A percentile compares a stretch with the other conserved stretches of the same genome.
Evolutionary conservation across 768 basidiomycete genomes (phyloP).

Genomic region (Collybia mongolica): DNA sequence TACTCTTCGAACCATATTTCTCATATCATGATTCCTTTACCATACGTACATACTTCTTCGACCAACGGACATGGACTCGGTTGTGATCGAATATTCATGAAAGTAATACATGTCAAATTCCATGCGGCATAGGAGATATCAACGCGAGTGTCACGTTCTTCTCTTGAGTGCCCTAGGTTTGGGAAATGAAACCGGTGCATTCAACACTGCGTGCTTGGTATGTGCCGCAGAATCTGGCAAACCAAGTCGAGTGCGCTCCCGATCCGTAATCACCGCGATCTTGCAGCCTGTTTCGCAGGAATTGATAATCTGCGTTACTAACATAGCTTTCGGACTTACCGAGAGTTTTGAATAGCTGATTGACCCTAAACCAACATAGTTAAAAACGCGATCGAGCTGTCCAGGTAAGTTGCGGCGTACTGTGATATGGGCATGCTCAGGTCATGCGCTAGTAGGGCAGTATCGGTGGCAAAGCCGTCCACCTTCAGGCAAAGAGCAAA

Average conservation of each 20-base stretch:
- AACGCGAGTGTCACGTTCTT: constrained; percentile 19
- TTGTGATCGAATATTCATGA: neutral
- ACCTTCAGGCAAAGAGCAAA: constrained; percentile 79
- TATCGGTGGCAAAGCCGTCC: constrained; percentile 76
- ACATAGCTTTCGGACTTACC: constrained; percentile 35
- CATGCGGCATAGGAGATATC: too few relatives aligned
- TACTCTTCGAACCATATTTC: too few relatives aligned
- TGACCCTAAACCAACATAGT: constrained; percentile 36
- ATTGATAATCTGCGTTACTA: constrained; percentile 1
- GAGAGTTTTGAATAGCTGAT: constrained; percentile 72
- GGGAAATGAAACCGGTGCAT: constrained; percentile 80
- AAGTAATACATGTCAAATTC: neutral
- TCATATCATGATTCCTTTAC: neutral
- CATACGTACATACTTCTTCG: neutral
- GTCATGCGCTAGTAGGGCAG: constrained; percentile 68
- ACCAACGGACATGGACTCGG: neutral
- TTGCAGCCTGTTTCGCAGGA: constrained; percentile 61
- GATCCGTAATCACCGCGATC: constrained; percentile 50
- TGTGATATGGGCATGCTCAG: constrained; percentile 60
- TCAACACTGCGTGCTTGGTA: constrained; percentile 71
- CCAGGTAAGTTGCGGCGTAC: constrained; percentile 41
- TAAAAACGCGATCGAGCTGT: neutral
- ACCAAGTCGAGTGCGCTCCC: constrained; percentile 70
- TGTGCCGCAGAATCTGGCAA: constrained; percentile 61
- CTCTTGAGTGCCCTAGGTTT: constrained; percentile 45